A percentile compares a stretch with the other conserved stretches of the same genome.
These are phyloP conservation scores for Inga leiocalycina DNA, from an alignment of 306 rosid genomes.

Conservation along the genomic window DNA sequence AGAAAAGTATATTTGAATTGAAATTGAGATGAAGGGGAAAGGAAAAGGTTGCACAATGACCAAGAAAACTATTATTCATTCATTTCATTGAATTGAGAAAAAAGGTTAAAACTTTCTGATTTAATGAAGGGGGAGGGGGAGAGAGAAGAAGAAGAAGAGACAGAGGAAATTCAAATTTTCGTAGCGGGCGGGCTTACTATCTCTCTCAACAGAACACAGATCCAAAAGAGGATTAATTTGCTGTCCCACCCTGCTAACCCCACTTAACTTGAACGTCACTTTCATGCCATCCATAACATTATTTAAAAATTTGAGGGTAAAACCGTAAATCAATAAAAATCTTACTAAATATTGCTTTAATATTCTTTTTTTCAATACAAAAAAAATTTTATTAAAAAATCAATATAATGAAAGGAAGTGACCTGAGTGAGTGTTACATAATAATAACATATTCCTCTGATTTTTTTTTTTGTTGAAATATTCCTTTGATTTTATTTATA, in stretches of 20 bases:
- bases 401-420: no score
- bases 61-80: constrained; percentile 34
- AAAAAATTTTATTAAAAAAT: no score
- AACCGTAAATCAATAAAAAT: neutral
- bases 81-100: constrained; percentile 27
- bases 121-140: constrained; percentile 17
- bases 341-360: no score
- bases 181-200: constrained; percentile 8
- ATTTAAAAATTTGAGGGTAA: neutral
- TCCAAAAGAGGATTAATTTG: constrained; percentile 9
- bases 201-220: neutral
- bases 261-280: constrained; percentile 27
- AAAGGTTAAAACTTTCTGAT: constrained; percentile 28
- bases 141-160: constrained; percentile 4
- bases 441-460: no score
- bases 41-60: constrained; percentile 35
- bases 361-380: no score
- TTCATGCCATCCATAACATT: neutral
- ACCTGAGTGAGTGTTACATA: no score
- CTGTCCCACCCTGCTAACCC: constrained; percentile 33
- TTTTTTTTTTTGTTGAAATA: no score
- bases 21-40: neutral
- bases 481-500: no score
- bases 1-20: constrained; percentile 37
- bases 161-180: constrained; percentile 52